Base-by-base conservation (phyloP, 192 early-diverging fungal species). In the Spizellomyces sp. region DNA sequence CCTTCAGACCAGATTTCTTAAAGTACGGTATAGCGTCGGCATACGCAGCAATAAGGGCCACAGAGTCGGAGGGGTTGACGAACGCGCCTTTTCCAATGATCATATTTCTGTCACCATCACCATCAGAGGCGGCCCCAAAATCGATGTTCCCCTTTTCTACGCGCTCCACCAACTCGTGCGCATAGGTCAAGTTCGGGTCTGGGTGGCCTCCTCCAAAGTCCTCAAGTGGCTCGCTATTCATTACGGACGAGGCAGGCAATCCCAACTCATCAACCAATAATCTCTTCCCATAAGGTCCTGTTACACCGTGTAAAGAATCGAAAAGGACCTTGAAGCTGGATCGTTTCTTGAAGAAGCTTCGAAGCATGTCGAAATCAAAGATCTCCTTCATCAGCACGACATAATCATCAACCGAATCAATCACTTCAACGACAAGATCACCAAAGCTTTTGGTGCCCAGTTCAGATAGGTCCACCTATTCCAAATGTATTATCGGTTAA, bases 161-260 rank as follows among this genome's bases (percentile, higher is more conserved):
- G 36, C 91, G 88, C 65, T 95, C 93, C 1, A 98, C 96, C 44
- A 99, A 84, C 48, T 91, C 90, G 78, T 95, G 90, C 15, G 97
- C 95, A 77, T 99, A 99, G 22, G 95, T 96, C 77, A 99, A 81
- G 79, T 99, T 99, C 36, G 97, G 97, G 77, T 99, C 97, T 6
- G 97, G 97, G 78, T 99, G 97, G 75, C 91, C 87, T 45, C 91
- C 94, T 64, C 94, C 95, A 86, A 99, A 99, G 78, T 99, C 95
- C 64, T 86, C 86, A 55, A 89, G 79, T 47, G 96, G 92, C 6
- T 81, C 80, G 71, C 77, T 88, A 77, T 95, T 94, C 85, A 94
- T 95, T 62, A 96, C 87, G 4, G 90, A 90, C 9, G 83, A 75
- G 64, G 82, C 78, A 44, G 90, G 83, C 36, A 99, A 87, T 19